Evolutionary conservation across 2,329 filamentous ascomycete species (phyloP), one percentile per base, ranked within the genome.

Genomic region (Hypoxylon sp.): DNA sequence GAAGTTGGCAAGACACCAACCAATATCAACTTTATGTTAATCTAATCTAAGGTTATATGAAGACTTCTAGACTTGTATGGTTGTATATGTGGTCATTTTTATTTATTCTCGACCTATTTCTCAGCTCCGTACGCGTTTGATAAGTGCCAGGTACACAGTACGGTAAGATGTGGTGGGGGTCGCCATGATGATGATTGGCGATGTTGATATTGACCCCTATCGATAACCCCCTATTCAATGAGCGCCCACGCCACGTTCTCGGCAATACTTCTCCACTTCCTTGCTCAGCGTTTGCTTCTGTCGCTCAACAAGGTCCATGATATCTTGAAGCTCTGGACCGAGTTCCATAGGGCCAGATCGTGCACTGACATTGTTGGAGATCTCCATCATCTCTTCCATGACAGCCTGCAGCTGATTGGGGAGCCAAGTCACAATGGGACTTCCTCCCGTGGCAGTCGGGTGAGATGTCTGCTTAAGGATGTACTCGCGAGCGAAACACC

Each of bases 401-500:
- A 94, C 90, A 1, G 92, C 91, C 68, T 88, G 84, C 50, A 95
- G 83, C 81, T 95, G 92, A 78, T 94, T 95, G 2, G 92, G 92
- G 66, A 95, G 79, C 92, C 92, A 95, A 2, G 91, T 94, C 14
- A 94, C 91, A 66, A 95, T 94, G 2, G 92, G 92, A 71, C 89
- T 92, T 16, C 92, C 92, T 1, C 92, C 92, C 0, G 92, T 95
- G 0, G 92, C 92, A 1, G 90, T 93, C 0, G 92, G 91, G 75
- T 95, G 91, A 16, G 81, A 82, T 0, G 90, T 94, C 74, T 88
- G 87, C 83, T 93, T 93, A 68, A 95, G 84, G 72, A 95, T 94
- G 76, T 95, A 95, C 82, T 94, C 91, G 63, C 91, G 85, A 1
- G 91, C 92, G 75, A 95, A 95, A 77, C 91, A 92, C 92, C 92